Conservation (phyloP, 768 basidiomycete species). For the Strobilomyces echinocephalus region DNA sequence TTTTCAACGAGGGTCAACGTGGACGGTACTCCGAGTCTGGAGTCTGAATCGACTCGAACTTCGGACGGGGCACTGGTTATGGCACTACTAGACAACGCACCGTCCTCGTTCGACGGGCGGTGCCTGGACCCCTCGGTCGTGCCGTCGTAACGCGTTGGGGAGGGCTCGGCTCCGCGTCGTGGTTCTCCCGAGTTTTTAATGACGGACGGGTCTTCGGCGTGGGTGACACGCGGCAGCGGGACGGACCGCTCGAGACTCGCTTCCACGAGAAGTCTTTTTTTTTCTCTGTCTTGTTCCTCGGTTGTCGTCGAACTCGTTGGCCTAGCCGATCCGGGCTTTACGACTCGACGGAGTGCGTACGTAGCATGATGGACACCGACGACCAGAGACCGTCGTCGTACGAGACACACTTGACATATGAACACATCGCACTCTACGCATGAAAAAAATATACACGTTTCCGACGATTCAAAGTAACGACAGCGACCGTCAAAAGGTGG, state of each 20-base stretch:
- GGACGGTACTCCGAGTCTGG: neutral
- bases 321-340: neutral
- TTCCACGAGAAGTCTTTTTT: neutral
- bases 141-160: neutral
- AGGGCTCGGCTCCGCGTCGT: slow-evolving; percentile 10
- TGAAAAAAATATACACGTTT: neutral
- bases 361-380: neutral
- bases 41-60: too few relatives aligned
- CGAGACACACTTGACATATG: neutral
- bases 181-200: neutral
- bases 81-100: neutral
- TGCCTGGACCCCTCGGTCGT: slow-evolving; percentile 2
- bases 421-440: neutral
- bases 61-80: too few relatives aligned
- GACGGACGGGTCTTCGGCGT: neutral
- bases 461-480: neutral
- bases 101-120: neutral
- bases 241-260: neutral
- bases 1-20: slow-evolving; percentile 23
- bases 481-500: neutral
- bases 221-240: slow-evolving; percentile 1
- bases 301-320: neutral
- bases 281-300: neutral
- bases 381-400: neutral
- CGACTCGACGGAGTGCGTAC: neutral